A percentile compares a stretch with the other conserved stretches of the same genome.
phyloP scores from a whole-genome alignment of 139 green algal genomes.

The Klebsormidium nitens region DNA sequence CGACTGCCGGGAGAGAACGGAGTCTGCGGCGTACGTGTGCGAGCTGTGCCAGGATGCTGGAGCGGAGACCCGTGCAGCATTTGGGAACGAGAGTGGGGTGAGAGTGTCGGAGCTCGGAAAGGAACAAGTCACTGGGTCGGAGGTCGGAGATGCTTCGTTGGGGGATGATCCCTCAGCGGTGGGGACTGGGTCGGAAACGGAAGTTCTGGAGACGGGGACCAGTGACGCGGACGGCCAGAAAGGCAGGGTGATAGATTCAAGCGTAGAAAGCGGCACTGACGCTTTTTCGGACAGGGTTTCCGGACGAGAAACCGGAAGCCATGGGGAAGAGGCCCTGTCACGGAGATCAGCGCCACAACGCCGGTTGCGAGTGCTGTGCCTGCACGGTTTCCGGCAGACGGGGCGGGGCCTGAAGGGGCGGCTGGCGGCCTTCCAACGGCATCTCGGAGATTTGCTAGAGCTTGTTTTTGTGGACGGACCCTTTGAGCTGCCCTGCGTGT shows the following conservation, averaged over 20 bases:
- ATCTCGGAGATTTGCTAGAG: constrained; percentile 55
- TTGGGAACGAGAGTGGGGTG: constrained; percentile 10
- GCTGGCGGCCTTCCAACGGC: constrained; percentile 51
- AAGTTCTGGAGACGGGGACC: too few relatives aligned
- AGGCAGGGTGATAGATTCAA: too few relatives aligned
- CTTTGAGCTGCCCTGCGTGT: constrained; percentile 50
- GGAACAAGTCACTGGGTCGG: too few relatives aligned
- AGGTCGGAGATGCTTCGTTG: not conserved
- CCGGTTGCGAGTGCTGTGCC: constrained; percentile 67
- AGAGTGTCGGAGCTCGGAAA: too few relatives aligned
- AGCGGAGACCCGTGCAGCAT: too few relatives aligned
- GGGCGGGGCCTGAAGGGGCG: constrained; percentile 60
- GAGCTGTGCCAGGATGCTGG: not conserved
- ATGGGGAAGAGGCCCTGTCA: not conserved
- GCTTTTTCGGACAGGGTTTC: too few relatives aligned
- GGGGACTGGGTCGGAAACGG: constrained; percentile 3
- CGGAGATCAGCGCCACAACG: too few relatives aligned
- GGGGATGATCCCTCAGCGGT: not conserved
- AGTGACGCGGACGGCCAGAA: too few relatives aligned
- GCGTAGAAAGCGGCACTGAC: too few relatives aligned
- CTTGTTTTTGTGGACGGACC: constrained; percentile 78
- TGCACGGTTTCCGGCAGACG: constrained; percentile 86
- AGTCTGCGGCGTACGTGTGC: not conserved
- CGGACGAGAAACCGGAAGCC: not conserved
- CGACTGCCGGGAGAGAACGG: constrained; percentile 31